Evolutionary conservation across 495 filamentous ascomycete species (phyloP), one percentile per base, ranked within the genome.

Genomic region (Tuber melanosporum): DNA sequence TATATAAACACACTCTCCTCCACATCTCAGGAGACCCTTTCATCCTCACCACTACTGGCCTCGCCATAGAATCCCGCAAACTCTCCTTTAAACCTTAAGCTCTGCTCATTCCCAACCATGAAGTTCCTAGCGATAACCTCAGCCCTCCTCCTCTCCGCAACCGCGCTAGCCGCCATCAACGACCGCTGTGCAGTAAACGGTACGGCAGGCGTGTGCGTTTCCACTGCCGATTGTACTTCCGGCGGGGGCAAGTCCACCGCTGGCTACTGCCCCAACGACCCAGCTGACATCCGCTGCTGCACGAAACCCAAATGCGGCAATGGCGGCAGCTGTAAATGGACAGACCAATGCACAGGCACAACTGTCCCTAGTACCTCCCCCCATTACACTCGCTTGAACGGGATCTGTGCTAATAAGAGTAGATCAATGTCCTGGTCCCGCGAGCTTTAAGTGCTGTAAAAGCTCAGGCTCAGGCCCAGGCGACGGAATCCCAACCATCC

Each of bases 231-330:
- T 26, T 87, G 86, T 77, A 75, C 79, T 57, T 72, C 76, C 5
- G 41, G 62, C 43, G 85, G 86, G 46, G 85, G 85, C 45, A 81
- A 74, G 44, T 83, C 81, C 74, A 79, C 81, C 70, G 49, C 42
- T 49, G 84, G 84, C 45, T 82, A 78, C 36, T 87, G 86, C 74
- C 86, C 85, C 17, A 70, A 79, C 36, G 83, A 85, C 73, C 78
- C 84, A 1, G 74, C 76, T 70, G 75, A 84, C 78, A 76, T 87
- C 47, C 81, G 84, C 75, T 87, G 86, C 83, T 87, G 86, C 82
- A 84, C 81, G 73, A 86, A 87, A 71, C 42, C 83, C 4, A 73
- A 82, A 20, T 87, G 86, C 79, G 73, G 75, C 43, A 83, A 75
- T 71, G 77, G 77, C 8, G 76, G 84, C 42, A 84, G 83, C 80